phyloP scores from a whole-genome alignment of 129 eudicot species.

The Chrysanthemum lavandulifolium region DNA sequence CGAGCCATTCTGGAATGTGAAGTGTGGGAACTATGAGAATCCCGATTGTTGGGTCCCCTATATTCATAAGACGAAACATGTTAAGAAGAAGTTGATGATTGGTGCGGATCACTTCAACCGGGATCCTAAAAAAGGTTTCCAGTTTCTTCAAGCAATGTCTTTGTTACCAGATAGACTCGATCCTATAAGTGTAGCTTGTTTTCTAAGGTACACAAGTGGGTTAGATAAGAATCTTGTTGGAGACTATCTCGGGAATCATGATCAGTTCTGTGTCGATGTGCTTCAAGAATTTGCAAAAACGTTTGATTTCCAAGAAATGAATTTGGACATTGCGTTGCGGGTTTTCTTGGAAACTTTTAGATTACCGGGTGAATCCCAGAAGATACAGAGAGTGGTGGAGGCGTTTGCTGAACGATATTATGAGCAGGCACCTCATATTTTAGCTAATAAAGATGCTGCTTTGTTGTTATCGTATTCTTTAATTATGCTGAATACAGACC shows the following conservation, averaged over 20 bases:
- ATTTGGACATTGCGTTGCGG: constrained; percentile 73
- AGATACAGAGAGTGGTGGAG: constrained; percentile 85
- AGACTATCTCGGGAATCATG: constrained; percentile 77
- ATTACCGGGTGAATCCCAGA: constrained; percentile 91
- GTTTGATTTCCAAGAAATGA: constrained; percentile 72
- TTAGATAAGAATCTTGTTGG: constrained; percentile 78
- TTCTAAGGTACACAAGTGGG: constrained; percentile 64
- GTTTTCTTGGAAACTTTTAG: constrained; percentile 74
- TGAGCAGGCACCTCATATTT: constrained; percentile 60
- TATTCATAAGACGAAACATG: constrained; percentile 55
- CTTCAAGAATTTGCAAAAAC: constrained; percentile 80
- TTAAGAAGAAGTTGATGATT: constrained; percentile 62
- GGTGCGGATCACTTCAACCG: constrained; percentile 83
- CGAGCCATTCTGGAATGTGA: constrained; percentile 57
- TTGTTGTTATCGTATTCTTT: constrained; percentile 66
- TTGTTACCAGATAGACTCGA: constrained; percentile 61
- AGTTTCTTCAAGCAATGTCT: constrained; percentile 63
- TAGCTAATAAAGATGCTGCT: constrained; percentile 76
- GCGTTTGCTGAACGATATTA: constrained; percentile 76
- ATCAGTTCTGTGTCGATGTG: constrained; percentile 68
- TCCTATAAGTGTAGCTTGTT: constrained; percentile 64
- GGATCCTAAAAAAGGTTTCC: constrained; percentile 79
- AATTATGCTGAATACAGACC: constrained; percentile 87
- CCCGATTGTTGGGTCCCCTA: constrained; percentile 69
- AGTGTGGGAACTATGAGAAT: constrained; percentile 52